These are phyloP conservation scores for Thalassiosira exigua DNA, from an alignment of 352 stramenopile species.

Conservation along the genomic window DNA sequence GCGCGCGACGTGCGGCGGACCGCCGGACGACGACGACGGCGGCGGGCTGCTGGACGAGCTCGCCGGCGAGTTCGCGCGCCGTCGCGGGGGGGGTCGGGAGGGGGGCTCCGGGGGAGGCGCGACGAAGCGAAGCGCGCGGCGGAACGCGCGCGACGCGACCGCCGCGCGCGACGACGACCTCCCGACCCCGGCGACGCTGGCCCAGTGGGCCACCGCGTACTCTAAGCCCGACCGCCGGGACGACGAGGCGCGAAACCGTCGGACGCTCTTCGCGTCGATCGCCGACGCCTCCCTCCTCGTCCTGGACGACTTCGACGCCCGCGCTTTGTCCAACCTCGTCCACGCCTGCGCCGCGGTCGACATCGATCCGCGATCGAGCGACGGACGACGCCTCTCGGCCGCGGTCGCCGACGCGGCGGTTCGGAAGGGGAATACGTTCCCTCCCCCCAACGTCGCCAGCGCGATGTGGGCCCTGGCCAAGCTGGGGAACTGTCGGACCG, in stretches of 20 bases:
- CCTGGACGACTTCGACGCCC: slow-evolving; percentile 9
- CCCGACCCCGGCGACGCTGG: slow-evolving; percentile 29
- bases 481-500: slow-evolving; percentile 15
- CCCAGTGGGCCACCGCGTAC: slow-evolving; percentile 34
- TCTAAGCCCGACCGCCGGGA: slow-evolving; percentile 7
- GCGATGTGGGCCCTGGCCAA: slow-evolving; percentile 38
- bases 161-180: slow-evolving; percentile 3
- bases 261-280: slow-evolving; percentile 12
- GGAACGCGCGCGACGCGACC: no score
- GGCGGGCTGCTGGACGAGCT: slow-evolving; percentile 27
- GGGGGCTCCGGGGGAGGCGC: not conserved
- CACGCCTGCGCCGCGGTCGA: slow-evolving; percentile 11
- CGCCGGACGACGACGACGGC: not conserved
- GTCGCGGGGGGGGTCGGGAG: not conserved
- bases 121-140: no score
- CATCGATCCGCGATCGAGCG: not conserved
- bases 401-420: slow-evolving; percentile 7
- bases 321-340: slow-evolving; percentile 18
- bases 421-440: not conserved
- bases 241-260: no score
- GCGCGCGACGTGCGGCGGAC: slow-evolving; percentile 29
- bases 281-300: not conserved
- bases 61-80: slow-evolving; percentile 28
- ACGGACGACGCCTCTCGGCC: not conserved
- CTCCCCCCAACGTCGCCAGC: slow-evolving; percentile 33